A percentile compares a stretch with the other conserved stretches of the same genome.
phyloP scores from a whole-genome alignment of 306 rosid genomes.

The Dalbergia cochinchinensis region DNA sequence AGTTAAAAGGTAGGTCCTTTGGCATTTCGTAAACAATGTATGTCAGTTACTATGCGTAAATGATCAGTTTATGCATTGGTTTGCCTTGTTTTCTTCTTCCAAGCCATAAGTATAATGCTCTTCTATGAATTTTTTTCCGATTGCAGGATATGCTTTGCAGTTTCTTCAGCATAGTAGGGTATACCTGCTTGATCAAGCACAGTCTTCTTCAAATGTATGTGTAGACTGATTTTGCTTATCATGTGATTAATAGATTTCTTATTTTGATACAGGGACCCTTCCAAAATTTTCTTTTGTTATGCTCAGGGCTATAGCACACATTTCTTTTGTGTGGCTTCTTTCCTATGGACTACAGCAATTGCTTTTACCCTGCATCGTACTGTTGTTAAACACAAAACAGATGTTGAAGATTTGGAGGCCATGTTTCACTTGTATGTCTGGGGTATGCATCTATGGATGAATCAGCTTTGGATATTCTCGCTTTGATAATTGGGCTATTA shows the following conservation, averaged over 20 bases:
- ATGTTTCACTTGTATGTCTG: constrained; percentile 98
- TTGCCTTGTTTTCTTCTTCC: constrained; percentile 30
- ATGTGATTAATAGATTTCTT: constrained; percentile 40
- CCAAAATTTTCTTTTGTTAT: constrained; percentile 86
- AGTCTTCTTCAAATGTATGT: constrained; percentile 23
- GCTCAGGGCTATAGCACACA: constrained; percentile 92
- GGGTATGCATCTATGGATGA: constrained; percentile 71
- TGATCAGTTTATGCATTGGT: constrained; percentile 16
- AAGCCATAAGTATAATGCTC: constrained; percentile 42
- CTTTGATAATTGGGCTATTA: constrained; percentile 31
- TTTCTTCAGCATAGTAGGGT: constrained; percentile 98
- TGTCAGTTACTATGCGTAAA: constrained; percentile 25
- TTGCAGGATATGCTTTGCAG: constrained; percentile 98
- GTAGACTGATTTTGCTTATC: constrained; percentile 42
- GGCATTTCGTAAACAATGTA: constrained; percentile 17
- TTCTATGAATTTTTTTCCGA: constrained; percentile 43
- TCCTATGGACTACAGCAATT: constrained; percentile 97
- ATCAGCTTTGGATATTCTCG: constrained; percentile 21
- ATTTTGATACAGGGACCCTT: constrained; percentile 81
- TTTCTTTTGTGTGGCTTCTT: constrained; percentile 97
- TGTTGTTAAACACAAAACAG: constrained; percentile 93
- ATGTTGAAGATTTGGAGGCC: constrained; percentile 96
- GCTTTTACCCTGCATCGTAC: constrained; percentile 98
- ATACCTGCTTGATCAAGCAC: constrained; percentile 44
- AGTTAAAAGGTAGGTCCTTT: constrained; percentile 38